Conservation (phyloP, 106 monocot genomes). For the Platanthera guangdongensis region DNA sequence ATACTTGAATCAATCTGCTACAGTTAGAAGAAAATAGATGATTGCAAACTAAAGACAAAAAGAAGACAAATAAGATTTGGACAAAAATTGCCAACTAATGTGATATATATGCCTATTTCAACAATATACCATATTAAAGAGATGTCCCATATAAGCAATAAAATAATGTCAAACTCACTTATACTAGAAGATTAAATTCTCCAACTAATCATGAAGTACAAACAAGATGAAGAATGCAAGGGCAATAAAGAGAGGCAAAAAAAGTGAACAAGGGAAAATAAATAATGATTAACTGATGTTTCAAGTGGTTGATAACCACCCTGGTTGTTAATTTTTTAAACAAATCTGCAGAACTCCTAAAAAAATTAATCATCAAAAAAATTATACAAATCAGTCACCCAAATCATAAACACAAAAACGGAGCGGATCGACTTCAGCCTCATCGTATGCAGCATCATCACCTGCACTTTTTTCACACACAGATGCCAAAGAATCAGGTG, state of each 20-base stretch:
- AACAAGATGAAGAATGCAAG: background rate
- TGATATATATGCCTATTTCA: background rate
- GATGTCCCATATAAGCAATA: background rate
- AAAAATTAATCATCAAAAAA: background rate
- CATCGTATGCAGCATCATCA: too few species aligned
- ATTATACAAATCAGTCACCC: background rate
- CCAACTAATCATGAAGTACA: background rate
- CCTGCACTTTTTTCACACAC: too few species aligned
- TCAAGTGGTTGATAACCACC: background rate
- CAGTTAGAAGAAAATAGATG: background rate
- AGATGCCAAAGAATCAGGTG: too few species aligned
- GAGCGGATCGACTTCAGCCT: too few species aligned
- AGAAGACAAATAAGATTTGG: background rate
- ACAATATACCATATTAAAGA: background rate
- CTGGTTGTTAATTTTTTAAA: background rate
- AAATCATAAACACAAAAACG: too few species aligned
- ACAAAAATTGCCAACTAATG: background rate
- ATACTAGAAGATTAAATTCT: background rate
- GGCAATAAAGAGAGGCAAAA: background rate
- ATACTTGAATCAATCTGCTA: conserved; percentile 41
- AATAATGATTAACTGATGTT: background rate
- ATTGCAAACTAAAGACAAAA: background rate
- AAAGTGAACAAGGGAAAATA: too few species aligned
- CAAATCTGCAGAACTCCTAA: background rate
- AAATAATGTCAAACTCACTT: background rate